Evolutionary conservation across 805 yeast genomes (phyloP).

Genomic region (Metschnikowia kofuensis): DNA sequence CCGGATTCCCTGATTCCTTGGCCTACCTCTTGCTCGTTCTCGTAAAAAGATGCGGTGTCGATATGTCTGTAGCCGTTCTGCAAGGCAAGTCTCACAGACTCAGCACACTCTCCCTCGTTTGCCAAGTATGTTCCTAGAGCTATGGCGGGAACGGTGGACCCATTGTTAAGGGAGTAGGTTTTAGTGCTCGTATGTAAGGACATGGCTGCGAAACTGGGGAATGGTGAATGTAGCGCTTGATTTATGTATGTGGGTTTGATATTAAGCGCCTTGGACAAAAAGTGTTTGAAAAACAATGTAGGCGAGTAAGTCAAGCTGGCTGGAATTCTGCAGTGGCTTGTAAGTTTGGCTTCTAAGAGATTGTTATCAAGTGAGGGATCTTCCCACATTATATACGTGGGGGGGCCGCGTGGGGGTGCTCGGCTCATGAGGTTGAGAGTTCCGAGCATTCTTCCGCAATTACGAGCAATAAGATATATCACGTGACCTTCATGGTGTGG

Average conservation of each 20-base stretch:
- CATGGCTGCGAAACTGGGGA: constrained; percentile 5
- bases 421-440: background rate
- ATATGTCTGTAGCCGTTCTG: constrained; percentile 71
- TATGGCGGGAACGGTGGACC: constrained; percentile 58
- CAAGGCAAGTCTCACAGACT: constrained; percentile 58
- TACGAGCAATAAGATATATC: background rate
- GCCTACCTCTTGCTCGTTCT: constrained; percentile 67
- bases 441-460: background rate
- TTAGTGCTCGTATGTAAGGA: constrained; percentile 13
- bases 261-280: background rate
- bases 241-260: background rate
- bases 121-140: constrained; percentile 78
- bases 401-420: background rate
- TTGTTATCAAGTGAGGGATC: too few species aligned
- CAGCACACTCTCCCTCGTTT: constrained; percentile 50
- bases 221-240: background rate
- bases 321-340: too few species aligned
- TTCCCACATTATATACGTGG: background rate
- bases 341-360: too few species aligned
- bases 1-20: constrained; percentile 42
- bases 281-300: background rate
- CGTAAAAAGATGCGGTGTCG: constrained; percentile 71
- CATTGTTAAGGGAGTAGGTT: constrained; percentile 52
- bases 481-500: background rate
- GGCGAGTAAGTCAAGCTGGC: too few species aligned